A percentile compares a stretch with the other conserved stretches of the same genome.
Evolutionary conservation across 2,329 filamentous ascomycete genomes (phyloP).

Genomic region (Alternaria consortialis): DNA sequence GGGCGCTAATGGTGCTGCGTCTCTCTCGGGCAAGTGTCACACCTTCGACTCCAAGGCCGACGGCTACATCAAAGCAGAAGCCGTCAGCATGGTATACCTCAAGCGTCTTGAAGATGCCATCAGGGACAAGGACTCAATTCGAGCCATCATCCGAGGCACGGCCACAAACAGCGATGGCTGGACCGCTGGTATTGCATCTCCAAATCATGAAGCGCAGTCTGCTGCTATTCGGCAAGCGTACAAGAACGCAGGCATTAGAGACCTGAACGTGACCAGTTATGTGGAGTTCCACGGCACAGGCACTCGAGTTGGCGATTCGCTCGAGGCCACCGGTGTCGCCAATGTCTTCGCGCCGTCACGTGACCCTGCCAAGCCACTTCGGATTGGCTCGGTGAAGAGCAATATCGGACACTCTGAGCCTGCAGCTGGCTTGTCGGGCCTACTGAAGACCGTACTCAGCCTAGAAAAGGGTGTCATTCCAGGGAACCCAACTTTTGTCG

Average conservation of each 20-base stretch:
- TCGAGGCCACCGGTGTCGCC: slow-evolving; percentile 25
- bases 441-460: slow-evolving; percentile 26
- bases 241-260: slow-evolving; percentile 19
- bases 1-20: slow-evolving; percentile 12
- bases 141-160: slow-evolving; percentile 41
- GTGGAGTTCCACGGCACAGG: slow-evolving; percentile 62
- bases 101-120: slow-evolving; percentile 43
- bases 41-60: slow-evolving; percentile 36
- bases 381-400: slow-evolving; percentile 39
- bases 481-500: slow-evolving; percentile 24
- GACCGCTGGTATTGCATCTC: slow-evolving; percentile 47
- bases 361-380: background rate
- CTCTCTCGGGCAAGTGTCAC: slow-evolving; percentile 29
- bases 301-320: slow-evolving; percentile 59
- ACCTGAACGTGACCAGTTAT: slow-evolving; percentile 31
- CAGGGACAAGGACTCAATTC: slow-evolving; percentile 41
- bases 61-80: slow-evolving; percentile 42
- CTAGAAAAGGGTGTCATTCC: slow-evolving; percentile 50
- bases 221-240: slow-evolving; percentile 31
- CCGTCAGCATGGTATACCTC: slow-evolving; percentile 34
- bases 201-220: slow-evolving; percentile 56
- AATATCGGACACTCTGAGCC: slow-evolving; percentile 54
- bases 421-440: slow-evolving; percentile 45
- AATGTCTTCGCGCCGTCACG: slow-evolving; percentile 12
- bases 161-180: slow-evolving; percentile 25